Percentiles rank a stretch among this genome's conserved stretches.
Evolutionary conservation across 345 rosid genomes (phyloP).

Genomic region (Nephelium lappaceum): DNA sequence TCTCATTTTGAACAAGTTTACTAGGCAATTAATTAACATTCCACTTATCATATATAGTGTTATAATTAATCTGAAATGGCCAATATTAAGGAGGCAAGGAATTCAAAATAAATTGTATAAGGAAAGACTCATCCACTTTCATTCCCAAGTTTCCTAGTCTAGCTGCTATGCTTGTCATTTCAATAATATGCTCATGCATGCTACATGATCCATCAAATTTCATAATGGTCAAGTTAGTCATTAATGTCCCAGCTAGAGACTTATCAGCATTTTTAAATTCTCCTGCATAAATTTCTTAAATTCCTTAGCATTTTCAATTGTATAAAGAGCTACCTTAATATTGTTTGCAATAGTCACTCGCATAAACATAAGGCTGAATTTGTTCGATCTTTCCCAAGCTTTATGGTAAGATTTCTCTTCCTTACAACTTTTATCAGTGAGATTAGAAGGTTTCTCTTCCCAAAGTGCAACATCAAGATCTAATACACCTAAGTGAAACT

Average conservation of each 20-base stretch:
- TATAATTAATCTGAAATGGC: no score
- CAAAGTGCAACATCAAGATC: neutral
- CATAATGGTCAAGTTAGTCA: no score
- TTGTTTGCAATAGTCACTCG: no score
- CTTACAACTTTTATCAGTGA: neutral
- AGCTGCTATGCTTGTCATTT: slow-evolving; percentile 14
- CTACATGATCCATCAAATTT: no score
- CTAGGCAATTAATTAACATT: no score
- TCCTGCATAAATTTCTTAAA: slow-evolving; percentile 12
- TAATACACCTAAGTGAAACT: neutral
- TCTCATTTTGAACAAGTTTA: no score
- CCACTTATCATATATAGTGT: no score
- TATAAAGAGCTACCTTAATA: no score
- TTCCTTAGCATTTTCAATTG: neutral
- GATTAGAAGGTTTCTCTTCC: neutral
- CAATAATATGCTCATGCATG: slow-evolving; percentile 11
- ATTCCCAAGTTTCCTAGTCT: neutral
- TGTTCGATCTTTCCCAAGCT: no score
- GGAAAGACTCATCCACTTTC: neutral
- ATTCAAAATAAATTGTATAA: slow-evolving; percentile 12
- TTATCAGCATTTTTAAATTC: neutral
- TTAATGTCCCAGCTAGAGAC: no score
- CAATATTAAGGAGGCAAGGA: slow-evolving; percentile 1
- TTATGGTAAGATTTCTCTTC: neutral
- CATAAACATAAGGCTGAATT: no score